These are phyloP conservation scores for Xylariales sp. DNA, from an alignment of 2,329 filamentous ascomycete species.

Conservation along the genomic window DNA sequence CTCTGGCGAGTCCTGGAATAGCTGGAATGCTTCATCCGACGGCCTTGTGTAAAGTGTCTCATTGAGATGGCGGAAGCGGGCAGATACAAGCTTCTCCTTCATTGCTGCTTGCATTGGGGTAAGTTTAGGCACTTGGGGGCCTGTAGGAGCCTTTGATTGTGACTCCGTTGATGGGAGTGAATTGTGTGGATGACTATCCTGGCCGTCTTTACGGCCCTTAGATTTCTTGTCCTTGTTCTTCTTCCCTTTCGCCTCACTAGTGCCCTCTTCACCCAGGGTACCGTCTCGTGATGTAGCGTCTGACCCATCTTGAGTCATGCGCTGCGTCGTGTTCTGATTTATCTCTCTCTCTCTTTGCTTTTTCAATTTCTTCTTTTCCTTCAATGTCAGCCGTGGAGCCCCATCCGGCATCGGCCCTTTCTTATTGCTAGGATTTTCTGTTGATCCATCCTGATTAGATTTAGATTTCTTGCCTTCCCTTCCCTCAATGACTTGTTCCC, in stretches of 20 bases:
- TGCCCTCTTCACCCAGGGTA: conserved; percentile 38
- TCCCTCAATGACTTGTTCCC: conserved; percentile 82
- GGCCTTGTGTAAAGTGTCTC: conserved; percentile 95
- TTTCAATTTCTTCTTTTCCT: conserved; percentile 48
- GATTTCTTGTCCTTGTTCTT: conserved; percentile 48
- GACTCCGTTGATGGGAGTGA: conserved; percentile 32
- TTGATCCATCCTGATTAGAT: conserved; percentile 34
- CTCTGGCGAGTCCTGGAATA: conserved; percentile 87
- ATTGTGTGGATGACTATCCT: conserved; percentile 26
- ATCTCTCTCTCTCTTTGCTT: conserved; percentile 40
- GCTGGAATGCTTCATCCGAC: conserved; percentile 81
- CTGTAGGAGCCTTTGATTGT: conserved; percentile 40
- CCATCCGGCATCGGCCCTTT: conserved; percentile 40
- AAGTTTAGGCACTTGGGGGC: conserved; percentile 67
- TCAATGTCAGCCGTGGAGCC: conserved; percentile 40
- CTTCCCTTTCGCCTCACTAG: conserved; percentile 51
- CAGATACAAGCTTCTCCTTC: conserved; percentile 93
- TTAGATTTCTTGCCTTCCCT: conserved; percentile 56
- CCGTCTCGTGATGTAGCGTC: conserved; percentile 26
- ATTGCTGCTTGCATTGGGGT: conserved; percentile 94
- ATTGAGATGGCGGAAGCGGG: conserved; percentile 96
- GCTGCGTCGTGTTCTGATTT: conserved; percentile 23
- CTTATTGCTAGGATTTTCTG: conserved; percentile 41
- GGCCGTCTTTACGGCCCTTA: conserved; percentile 38
- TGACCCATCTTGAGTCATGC: conserved; percentile 30